These are phyloP conservation scores for Botrytis deweyae DNA, from an alignment of 2,329 filamentous ascomycete genomes.

Conservation along the genomic window DNA sequence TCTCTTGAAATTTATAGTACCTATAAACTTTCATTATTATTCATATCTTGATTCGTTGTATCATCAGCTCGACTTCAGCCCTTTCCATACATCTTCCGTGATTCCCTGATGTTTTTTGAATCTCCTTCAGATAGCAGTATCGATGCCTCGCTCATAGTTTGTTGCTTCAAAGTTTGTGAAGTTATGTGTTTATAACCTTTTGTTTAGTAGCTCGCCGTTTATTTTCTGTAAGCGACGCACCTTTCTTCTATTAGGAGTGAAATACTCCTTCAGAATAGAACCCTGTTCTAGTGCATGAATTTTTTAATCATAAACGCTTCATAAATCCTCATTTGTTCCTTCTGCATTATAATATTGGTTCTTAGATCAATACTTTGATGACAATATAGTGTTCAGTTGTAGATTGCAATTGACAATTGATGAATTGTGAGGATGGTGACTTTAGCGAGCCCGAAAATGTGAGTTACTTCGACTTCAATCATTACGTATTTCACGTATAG, in stretches of 20 bases:
- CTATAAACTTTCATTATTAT: too few species aligned
- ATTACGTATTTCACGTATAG: neutral
- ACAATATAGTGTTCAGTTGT: neutral
- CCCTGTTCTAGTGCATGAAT: too few species aligned
- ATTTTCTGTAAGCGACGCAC: rapidly evolving
- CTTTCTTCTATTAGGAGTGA: neutral
- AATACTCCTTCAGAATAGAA: neutral
- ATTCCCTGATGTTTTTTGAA: neutral
- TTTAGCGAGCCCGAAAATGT: neutral
- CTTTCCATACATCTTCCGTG: neutral
- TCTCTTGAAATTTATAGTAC: neutral
- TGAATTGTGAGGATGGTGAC: neutral
- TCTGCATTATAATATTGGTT: neutral
- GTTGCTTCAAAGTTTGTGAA: neutral
- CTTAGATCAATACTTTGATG: neutral
- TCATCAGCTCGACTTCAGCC: neutral
- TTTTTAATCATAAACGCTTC: neutral
- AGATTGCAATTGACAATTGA: neutral
- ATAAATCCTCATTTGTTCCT: neutral
- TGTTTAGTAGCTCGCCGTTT: neutral
- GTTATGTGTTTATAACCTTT: rapidly evolving
- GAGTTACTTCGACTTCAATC: neutral
- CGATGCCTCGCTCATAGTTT: neutral
- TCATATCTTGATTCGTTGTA: neutral
- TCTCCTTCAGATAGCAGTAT: neutral